phyloP scores from a whole-genome alignment of 2,329 filamentous ascomycete genomes.

The Penicillium sp. region DNA sequence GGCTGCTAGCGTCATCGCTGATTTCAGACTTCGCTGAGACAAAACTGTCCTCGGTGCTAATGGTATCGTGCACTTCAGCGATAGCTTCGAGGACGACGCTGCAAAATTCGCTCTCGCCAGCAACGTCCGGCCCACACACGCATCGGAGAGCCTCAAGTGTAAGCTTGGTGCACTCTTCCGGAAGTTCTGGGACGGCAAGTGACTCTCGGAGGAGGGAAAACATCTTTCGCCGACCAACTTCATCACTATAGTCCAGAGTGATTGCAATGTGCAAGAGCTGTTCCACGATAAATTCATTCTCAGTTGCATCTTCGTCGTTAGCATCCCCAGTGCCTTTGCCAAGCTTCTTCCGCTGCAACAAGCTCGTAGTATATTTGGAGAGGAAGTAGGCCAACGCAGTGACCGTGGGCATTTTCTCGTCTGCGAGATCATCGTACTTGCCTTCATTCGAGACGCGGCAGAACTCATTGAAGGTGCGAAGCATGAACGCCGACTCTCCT shows the following conservation, averaged over 20 bases:
- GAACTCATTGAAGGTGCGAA: slow-evolving; percentile 91
- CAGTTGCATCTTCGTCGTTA: slow-evolving; percentile 77
- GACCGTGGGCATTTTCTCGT: slow-evolving; percentile 94
- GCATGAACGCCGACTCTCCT: slow-evolving; percentile 86
- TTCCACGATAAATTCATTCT: slow-evolving; percentile 94
- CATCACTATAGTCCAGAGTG: slow-evolving; percentile 95
- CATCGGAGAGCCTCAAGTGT: slow-evolving; percentile 78
- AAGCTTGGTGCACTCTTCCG: slow-evolving; percentile 90
- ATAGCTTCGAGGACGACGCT: slow-evolving; percentile 79
- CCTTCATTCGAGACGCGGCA: slow-evolving; percentile 75
- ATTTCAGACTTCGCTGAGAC: slow-evolving; percentile 89
- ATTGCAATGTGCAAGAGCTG: slow-evolving; percentile 90
- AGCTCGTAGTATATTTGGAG: slow-evolving; percentile 71
- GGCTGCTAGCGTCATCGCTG: slow-evolving; percentile 64
- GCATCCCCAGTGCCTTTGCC: slow-evolving; percentile 61
- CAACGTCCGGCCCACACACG: slow-evolving; percentile 69
- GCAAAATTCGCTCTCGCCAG: slow-evolving; percentile 56
- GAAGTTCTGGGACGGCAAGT: slow-evolving; percentile 81
- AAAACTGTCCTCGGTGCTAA: slow-evolving; percentile 80
- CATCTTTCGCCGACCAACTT: slow-evolving; percentile 94
- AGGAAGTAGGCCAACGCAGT: slow-evolving; percentile 87
- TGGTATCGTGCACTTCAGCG: slow-evolving; percentile 93
- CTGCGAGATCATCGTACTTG: slow-evolving; percentile 74
- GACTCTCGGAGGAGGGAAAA: slow-evolving; percentile 85
- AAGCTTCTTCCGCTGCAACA: slow-evolving; percentile 47